These are phyloP conservation scores for Ceratocystis huliohia DNA, from an alignment of 2,329 filamentous ascomycete genomes.

Conservation along the genomic window DNA sequence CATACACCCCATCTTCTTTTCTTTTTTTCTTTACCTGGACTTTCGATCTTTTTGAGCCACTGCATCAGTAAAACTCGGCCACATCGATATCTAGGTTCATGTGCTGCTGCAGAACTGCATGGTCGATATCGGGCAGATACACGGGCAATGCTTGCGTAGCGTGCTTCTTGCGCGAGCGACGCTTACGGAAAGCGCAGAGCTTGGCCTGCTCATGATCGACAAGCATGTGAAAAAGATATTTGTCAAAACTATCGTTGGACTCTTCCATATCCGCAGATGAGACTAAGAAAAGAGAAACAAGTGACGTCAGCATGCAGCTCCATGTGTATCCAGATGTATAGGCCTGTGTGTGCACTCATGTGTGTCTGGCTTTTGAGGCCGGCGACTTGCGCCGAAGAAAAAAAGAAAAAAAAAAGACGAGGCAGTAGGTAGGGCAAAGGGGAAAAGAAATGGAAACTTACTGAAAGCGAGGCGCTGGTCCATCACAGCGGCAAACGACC, in stretches of 20 bases:
- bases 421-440: background rate
- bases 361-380: conserved; percentile 7
- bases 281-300: background rate
- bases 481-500: conserved; percentile 7
- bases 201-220: conserved; percentile 18
- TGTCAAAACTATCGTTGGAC: conserved; percentile 2
- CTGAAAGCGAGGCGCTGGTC: conserved; percentile 6
- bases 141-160: background rate
- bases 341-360: background rate
- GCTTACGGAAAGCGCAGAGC: conserved; percentile 13
- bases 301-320: conserved; percentile 11
- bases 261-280: conserved; percentile 16
- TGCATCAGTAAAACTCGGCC: background rate
- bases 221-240: conserved; percentile 9
- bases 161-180: conserved; percentile 19
- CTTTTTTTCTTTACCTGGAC: background rate
- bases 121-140: conserved; percentile 4
- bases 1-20: background rate
- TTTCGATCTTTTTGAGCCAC: background rate
- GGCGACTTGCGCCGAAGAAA: background rate
- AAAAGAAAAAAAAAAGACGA: background rate
- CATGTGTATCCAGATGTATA: background rate
- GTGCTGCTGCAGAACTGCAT: background rate
- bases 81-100: background rate
- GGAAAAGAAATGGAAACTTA: conserved; percentile 1